A percentile compares a stretch with the other conserved stretches of the same genome.
Evolutionary conservation across 441 rosid genomes (phyloP).

Genomic region (Bocquillonia castaneifolia): DNA sequence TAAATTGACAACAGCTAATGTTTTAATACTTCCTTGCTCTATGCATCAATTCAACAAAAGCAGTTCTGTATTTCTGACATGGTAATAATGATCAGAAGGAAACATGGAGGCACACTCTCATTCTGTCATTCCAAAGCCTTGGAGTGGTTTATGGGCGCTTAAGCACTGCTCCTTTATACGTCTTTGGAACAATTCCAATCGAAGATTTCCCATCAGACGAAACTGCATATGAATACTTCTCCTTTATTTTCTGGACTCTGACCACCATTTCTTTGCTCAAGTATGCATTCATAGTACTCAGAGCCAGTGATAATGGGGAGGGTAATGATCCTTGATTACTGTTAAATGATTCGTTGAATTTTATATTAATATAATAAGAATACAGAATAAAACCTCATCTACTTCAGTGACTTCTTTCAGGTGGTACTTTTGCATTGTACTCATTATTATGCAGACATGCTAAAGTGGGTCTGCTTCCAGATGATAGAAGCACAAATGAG

Average conservation of each 20-base stretch:
- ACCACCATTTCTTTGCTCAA: conserved; percentile 46
- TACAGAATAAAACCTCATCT: neutral
- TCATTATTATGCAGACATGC: conserved; percentile 56
- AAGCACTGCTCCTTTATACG: conserved; percentile 55
- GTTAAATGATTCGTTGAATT: neutral
- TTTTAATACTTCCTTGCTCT: neutral
- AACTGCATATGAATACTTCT: conserved; percentile 43
- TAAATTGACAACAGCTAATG: no score
- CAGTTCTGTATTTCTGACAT: conserved; percentile 10
- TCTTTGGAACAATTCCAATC: conserved; percentile 38
- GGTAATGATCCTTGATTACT: conserved; percentile 30
- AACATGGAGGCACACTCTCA: conserved; percentile 44
- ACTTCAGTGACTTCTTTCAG: conserved; percentile 32
- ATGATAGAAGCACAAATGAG: conserved; percentile 30
- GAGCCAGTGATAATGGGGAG: conserved; percentile 57
- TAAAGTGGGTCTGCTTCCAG: conserved; percentile 55
- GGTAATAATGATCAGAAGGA: conserved; percentile 42
- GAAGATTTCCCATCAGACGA: conserved; percentile 36
- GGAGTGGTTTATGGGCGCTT: conserved; percentile 63
- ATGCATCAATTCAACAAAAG: neutral
- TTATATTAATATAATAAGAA: neutral
- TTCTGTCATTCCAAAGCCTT: conserved; percentile 51
- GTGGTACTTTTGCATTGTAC: conserved; percentile 63
- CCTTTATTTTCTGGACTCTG: conserved; percentile 61
- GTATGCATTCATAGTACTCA: conserved; percentile 49